Base-by-base conservation (phyloP, 2,329 filamentous ascomycete species). In the Diaporthe australafricana region DNA sequence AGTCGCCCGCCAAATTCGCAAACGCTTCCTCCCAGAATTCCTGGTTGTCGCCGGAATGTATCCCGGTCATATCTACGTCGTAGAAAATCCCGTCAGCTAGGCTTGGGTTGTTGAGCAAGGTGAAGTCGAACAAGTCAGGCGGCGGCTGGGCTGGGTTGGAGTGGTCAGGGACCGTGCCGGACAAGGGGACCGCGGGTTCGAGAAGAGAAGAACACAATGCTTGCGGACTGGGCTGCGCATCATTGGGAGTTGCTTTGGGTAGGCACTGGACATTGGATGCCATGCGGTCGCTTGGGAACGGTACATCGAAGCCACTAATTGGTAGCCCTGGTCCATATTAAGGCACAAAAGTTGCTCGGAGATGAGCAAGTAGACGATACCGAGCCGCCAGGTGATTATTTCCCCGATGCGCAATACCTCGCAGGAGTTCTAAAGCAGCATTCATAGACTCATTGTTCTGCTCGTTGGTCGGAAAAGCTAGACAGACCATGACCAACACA, bases 401-500 rank as follows among this genome's bases (percentile, higher is more conserved):
- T 0, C 87, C 87, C 12, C 84, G 83, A 57, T 87, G 83, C 16
- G 86, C 86, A 85, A 89, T 89, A 40, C 81, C 79, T 11, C 80
- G 80, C 6, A 89, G 81, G 35, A 89, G 80, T 9, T 80, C 80
- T 9, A 89, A 77, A 17, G 84, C 82, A 47, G 80, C 80, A 32
- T 85, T 82, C 85, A 87, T 87, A 7, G 85, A 81, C 9, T 78
- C 75, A 2, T 78, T 79, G 75, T 85, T 86, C 27, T 79, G 77
- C 8, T 81, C 76, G 65, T 84, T 83, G 35, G 80, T 77, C 0
- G 87, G 87, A 70, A 89, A 88, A 1, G 87, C 84, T 12, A 85
- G 83, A 76, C 87, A 87, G 25, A 87, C 84, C 84, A 89, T 87
- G 30, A 89, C 84, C 6, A 89, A 82, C 2, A 89, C 82, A 14